A percentile compares a stretch with the other conserved stretches of the same genome.
phyloP scores from a whole-genome alignment of 352 stramenopile species.

The Pilasporangium apinafurcum region DNA sequence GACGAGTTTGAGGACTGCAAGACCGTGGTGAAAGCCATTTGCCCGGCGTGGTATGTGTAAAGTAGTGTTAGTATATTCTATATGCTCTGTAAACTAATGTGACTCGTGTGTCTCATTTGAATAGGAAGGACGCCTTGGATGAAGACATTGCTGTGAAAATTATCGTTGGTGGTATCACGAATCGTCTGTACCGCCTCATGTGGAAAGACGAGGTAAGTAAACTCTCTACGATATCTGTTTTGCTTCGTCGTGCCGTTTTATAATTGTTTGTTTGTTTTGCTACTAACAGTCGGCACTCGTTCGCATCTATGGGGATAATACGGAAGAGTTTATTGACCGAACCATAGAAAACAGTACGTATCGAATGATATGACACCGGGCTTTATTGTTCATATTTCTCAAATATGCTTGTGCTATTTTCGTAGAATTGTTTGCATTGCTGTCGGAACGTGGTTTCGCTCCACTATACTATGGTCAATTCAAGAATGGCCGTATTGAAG shows the following conservation, averaged over 20 bases:
- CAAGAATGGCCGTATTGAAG: conserved; percentile 90
- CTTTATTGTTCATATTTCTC: no score
- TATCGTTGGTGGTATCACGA: conserved; percentile 90
- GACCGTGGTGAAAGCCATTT: conserved; percentile 64
- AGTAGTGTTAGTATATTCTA: background rate
- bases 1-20: conserved; percentile 84
- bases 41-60: conserved; percentile 35
- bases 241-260: background rate
- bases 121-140: conserved; percentile 38
- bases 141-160: conserved; percentile 80
- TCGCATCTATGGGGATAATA: conserved; percentile 90
- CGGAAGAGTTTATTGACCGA: conserved; percentile 91
- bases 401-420: no score
- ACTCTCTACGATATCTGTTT: background rate
- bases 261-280: background rate
- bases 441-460: conserved; percentile 80
- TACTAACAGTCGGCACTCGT: conserved; percentile 69
- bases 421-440: conserved; percentile 76
- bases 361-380: no score
- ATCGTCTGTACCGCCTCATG: conserved; percentile 86
- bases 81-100: background rate
- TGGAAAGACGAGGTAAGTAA: conserved; percentile 45
- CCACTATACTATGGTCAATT: conserved; percentile 89
- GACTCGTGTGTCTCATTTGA: background rate
- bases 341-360: conserved; percentile 86